Percentiles rank a stretch among this genome's conserved stretches.
Evolutionary conservation across 1,139 yeast genomes (phyloP).

Genomic region (Starmera stellimalicola): DNA sequence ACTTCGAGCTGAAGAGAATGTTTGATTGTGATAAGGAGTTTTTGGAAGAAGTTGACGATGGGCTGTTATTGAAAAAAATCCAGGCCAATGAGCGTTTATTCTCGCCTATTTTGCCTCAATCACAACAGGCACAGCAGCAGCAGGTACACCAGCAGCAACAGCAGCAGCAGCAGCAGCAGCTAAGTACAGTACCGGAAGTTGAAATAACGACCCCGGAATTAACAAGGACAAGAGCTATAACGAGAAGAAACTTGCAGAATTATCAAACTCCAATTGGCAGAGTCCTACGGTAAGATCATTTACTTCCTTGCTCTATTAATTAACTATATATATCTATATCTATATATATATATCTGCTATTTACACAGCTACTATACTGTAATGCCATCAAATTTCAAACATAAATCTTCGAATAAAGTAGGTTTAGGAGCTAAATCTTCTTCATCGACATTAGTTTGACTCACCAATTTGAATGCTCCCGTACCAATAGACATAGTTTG

Average conservation of each 20-base stretch:
- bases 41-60: slow-evolving; percentile 1
- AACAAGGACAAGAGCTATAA: slow-evolving; percentile 6
- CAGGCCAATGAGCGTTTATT: not conserved
- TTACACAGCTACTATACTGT: not conserved
- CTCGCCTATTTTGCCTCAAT: not conserved
- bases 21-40: slow-evolving; percentile 11
- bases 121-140: not conserved
- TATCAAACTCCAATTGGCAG: slow-evolving; percentile 20
- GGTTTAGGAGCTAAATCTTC: slow-evolving; percentile 41
- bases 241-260: slow-evolving; percentile 10
- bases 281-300: slow-evolving; percentile 16
- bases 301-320: not conserved
- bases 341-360: not conserved
- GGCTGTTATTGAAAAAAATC: slow-evolving; percentile 7
- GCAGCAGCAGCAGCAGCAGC: not conserved
- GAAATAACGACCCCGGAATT: slow-evolving; percentile 17
- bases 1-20: slow-evolving; percentile 24
- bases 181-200: not conserved
- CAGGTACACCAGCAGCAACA: not conserved
- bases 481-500: slow-evolving; percentile 98
- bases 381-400: slow-evolving; percentile 14
- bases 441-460: slow-evolving; percentile 38
- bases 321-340: not conserved
- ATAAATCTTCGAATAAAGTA: slow-evolving; percentile 52
- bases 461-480: slow-evolving; percentile 85